A percentile compares a stretch with the other conserved stretches of the same genome.
phyloP scores from a whole-genome alignment of 257 asterid genomes.

The Paraleonurus japonicus region DNA sequence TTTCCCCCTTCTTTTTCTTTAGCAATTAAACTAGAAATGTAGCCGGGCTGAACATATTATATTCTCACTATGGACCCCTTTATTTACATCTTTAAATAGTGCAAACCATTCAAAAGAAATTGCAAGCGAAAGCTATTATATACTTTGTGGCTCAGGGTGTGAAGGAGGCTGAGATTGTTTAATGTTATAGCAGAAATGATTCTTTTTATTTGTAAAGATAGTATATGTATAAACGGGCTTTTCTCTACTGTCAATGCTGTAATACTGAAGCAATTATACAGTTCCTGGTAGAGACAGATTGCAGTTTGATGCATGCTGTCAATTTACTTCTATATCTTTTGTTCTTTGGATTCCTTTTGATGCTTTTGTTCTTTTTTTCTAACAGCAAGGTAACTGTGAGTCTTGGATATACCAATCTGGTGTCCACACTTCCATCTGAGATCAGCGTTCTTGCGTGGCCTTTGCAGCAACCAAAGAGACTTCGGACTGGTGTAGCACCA shows the following conservation, averaged over 20 bases:
- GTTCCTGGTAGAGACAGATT: background rate
- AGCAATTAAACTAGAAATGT: background rate
- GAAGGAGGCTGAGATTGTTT: background rate
- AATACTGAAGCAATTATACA: background rate
- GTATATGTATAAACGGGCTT: background rate
- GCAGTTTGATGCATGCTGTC: background rate
- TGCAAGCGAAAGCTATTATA: background rate
- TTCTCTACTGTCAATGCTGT: background rate
- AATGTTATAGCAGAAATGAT: background rate
- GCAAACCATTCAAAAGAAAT: background rate
- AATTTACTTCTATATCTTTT: background rate
- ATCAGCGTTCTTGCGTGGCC: conserved; percentile 93
- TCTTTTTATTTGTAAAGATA: background rate
- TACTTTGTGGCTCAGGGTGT: background rate
- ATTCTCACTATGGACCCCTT: background rate
- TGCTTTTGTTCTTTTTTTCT: conserved; percentile 13
- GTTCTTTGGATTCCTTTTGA: background rate
- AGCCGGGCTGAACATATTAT: background rate
- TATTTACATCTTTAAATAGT: background rate
- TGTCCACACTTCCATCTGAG: conserved; percentile 72
- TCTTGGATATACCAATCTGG: conserved; percentile 74
- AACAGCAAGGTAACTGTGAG: conserved; percentile 83
- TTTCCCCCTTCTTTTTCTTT: background rate
- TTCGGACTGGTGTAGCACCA: conserved; percentile 28
- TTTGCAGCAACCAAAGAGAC: conserved; percentile 44